Conservation (phyloP, 1,284 basidiomycete genomes). For the Irpex lacteus region DNA sequence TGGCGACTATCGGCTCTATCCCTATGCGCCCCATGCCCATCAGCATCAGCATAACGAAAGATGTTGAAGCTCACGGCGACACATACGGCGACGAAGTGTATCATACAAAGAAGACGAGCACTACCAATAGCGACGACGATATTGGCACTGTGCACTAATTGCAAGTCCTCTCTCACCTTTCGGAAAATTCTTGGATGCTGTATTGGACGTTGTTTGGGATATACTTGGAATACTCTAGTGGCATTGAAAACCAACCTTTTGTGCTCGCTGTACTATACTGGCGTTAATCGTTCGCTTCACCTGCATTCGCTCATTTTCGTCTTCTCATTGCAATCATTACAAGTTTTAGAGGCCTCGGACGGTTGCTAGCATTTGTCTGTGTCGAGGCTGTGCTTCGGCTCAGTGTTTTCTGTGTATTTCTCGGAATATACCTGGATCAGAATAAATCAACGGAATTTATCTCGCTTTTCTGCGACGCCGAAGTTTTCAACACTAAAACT, state of each 20-base stretch:
- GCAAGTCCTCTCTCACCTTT: neutral
- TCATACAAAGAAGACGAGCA: neutral
- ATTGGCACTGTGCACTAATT: slow-evolving; percentile 8
- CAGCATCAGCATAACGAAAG: slow-evolving; percentile 19
- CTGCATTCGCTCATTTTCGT: neutral
- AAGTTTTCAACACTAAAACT: neutral
- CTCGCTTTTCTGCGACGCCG: neutral
- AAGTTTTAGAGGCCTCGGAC: neutral
- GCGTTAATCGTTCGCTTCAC: slow-evolving; percentile 2
- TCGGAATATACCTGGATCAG: neutral
- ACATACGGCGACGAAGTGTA: slow-evolving; percentile 8
- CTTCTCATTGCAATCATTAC: neutral
- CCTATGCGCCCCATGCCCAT: slow-evolving; percentile 16
- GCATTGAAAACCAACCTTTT: neutral
- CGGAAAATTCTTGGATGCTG: neutral
- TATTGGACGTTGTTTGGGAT: neutral
- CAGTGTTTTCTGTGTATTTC: neutral
- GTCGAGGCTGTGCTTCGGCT: neutral
- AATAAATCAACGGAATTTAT: neutral
- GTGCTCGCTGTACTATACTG: neutral
- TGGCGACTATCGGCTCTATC: slow-evolving; percentile 16
- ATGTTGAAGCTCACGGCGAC: slow-evolving; percentile 15
- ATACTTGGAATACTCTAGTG: neutral
- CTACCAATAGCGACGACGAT: slow-evolving; percentile 8
- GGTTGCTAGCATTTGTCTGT: neutral